phyloP scores from a whole-genome alignment of 192 early-diverging fungal species.

The Powellomyces hirtus region DNA sequence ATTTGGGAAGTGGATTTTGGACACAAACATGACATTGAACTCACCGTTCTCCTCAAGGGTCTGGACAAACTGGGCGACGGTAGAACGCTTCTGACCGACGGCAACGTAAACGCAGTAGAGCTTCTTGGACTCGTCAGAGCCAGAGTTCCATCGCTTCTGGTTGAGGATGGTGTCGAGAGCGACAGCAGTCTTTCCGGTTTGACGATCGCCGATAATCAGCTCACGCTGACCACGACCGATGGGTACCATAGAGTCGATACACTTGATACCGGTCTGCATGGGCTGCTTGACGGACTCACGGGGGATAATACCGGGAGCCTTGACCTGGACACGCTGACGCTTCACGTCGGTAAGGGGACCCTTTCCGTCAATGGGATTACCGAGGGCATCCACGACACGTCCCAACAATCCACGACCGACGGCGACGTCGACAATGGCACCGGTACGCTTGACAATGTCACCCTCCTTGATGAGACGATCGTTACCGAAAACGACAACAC shows the following conservation, averaged over 20 bases:
- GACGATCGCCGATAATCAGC: slow-evolving; percentile 99
- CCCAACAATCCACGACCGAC: slow-evolving; percentile 93
- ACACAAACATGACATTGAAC: too few relatives aligned
- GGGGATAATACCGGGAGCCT: slow-evolving; percentile 99
- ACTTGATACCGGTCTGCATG: slow-evolving; percentile 99
- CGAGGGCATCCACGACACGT: slow-evolving; percentile 98
- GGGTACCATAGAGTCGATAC: slow-evolving; percentile 99
- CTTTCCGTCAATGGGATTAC: slow-evolving; percentile 99
- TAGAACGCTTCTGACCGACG: slow-evolving; percentile 99
- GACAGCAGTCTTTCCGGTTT: slow-evolving; percentile 99
- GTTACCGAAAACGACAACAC: slow-evolving; percentile 99
- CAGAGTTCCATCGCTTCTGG: slow-evolving; percentile 98
- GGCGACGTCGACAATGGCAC: slow-evolving; percentile 97
- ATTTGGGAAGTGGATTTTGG: too few relatives aligned
- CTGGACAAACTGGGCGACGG: slow-evolving; percentile 98
- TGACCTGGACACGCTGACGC: slow-evolving; percentile 95
- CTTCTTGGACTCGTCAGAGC: slow-evolving; percentile 95
- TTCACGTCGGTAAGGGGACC: slow-evolving; percentile 85
- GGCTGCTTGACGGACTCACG: slow-evolving; percentile 99
- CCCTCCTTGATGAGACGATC: slow-evolving; percentile 99
- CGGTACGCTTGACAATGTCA: slow-evolving; percentile 98
- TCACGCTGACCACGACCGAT: slow-evolving; percentile 99
- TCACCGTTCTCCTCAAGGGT: slow-evolving; percentile 90
- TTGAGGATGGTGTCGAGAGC: slow-evolving; percentile 98
- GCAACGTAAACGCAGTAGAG: slow-evolving; percentile 99